Percentiles rank a stretch among this genome's conserved stretches.
Conservation (phyloP, 108 stramenopile genomes). For the Cylindrotheca closterium region DNA sequence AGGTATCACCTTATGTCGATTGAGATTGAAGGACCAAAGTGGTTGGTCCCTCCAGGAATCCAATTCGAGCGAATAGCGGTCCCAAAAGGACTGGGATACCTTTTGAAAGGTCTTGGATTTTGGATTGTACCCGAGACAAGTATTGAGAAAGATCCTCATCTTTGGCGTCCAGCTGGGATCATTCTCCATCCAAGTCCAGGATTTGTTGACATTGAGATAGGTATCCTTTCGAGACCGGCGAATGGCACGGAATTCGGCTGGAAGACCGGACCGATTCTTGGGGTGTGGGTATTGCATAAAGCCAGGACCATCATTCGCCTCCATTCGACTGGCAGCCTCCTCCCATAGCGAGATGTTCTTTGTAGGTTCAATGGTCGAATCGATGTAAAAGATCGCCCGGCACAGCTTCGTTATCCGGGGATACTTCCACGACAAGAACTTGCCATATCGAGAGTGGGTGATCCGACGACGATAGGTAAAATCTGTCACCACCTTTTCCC, state of each 20-base stretch:
- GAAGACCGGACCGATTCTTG: not conserved
- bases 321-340: not conserved
- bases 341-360: not conserved
- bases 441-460: not conserved
- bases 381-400: not conserved
- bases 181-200: not conserved
- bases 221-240: not conserved
- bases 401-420: not conserved
- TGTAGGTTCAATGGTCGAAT: not conserved
- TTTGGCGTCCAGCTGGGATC: not conserved
- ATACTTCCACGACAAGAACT: not conserved
- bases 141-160: not conserved
- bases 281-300: slow-evolving; percentile 1
- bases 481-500: not conserved
- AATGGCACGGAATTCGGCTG: not conserved
- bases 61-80: slow-evolving; percentile 13
- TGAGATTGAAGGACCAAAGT: slow-evolving; percentile 17
- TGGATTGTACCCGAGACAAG: not conserved
- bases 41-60: slow-evolving; percentile 29
- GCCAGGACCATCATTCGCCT: not conserved
- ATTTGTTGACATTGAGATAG: not conserved
- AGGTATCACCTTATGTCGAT: slow-evolving; percentile 10
- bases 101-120: slow-evolving; percentile 4
- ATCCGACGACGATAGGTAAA: not conserved
- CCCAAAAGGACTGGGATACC: slow-evolving; percentile 10